These are phyloP conservation scores for Taphrina confusa DNA, from an alignment of 1,139 yeast genomes.

Conservation along the genomic window DNA sequence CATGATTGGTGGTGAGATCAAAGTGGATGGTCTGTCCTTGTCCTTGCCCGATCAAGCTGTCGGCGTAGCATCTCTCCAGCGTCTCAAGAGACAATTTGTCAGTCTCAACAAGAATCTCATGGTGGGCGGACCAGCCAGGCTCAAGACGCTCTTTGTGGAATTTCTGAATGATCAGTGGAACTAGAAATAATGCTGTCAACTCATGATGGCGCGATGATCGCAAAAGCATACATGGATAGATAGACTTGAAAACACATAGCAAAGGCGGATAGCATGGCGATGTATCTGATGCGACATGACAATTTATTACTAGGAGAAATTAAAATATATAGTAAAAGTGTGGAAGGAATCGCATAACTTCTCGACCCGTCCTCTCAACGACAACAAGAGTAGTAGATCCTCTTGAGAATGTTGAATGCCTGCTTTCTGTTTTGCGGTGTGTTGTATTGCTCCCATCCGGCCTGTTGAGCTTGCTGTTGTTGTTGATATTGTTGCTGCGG, in stretches of 20 bases:
- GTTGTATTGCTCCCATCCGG: slow-evolving; percentile 31
- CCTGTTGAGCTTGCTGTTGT: slow-evolving; percentile 5
- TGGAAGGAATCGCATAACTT: too few relatives aligned
- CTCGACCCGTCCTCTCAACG: slow-evolving; percentile 1
- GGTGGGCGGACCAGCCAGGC: slow-evolving; percentile 61
- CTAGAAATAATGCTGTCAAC: too few relatives aligned
- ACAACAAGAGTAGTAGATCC: slow-evolving; percentile 19
- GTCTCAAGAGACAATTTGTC: slow-evolving; percentile 79
- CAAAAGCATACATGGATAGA: too few relatives aligned
- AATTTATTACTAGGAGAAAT: too few relatives aligned
- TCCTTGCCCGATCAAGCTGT: slow-evolving; percentile 66
- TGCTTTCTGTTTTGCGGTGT: slow-evolving; percentile 23
- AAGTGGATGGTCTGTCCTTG: slow-evolving; percentile 45
- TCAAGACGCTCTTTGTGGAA: slow-evolving; percentile 70
- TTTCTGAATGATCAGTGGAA: slow-evolving; percentile 54
- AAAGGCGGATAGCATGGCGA: too few relatives aligned
- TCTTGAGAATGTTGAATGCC: slow-evolving; percentile 24
- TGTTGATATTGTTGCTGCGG: slow-evolving; percentile 41
- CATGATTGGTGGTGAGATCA: slow-evolving; percentile 50
- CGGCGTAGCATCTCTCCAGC: slow-evolving; percentile 75
- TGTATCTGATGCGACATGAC: too few relatives aligned
- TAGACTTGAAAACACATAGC: too few relatives aligned
- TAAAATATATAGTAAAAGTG: too few relatives aligned
- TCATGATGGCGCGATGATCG: too few relatives aligned
- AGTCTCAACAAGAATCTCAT: slow-evolving; percentile 67